Evolutionary conservation across 306 rosid species (phyloP).

Genomic region (Prosopis cineraria): DNA sequence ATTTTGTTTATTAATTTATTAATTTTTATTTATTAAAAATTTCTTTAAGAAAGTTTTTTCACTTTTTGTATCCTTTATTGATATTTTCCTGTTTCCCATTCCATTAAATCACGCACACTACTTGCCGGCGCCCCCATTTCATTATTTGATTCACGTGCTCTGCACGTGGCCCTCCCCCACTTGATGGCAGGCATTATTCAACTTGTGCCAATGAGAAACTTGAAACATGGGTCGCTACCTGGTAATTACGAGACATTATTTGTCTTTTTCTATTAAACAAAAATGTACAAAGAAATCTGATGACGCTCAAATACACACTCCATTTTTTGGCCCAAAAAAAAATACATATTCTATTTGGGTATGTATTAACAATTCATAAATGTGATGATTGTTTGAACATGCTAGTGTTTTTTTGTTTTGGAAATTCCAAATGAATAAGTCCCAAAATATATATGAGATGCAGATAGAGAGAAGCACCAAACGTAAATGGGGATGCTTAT

Average conservation of each 20-base stretch:
- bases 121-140: constrained; percentile 30
- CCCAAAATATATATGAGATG: neutral
- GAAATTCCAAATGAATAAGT: neutral
- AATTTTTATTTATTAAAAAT: too few relatives aligned
- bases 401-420: neutral
- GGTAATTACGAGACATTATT: neutral
- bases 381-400: neutral
- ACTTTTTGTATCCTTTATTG: too few relatives aligned
- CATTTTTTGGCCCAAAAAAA: too few relatives aligned
- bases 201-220: neutral
- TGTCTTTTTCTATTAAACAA: neutral
- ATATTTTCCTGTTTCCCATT: too few relatives aligned
- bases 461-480: neutral
- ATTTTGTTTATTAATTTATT: too few relatives aligned
- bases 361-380: neutral
- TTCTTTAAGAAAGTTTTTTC: too few relatives aligned
- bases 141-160: constrained; percentile 29
- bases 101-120: neutral
- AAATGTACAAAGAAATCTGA: neutral
- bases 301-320: neutral
- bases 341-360: too few relatives aligned
- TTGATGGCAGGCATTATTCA: neutral
- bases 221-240: neutral
- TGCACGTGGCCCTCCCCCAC: constrained; percentile 22
- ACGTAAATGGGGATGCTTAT: neutral